These are phyloP conservation scores for Porogramme epimiltina DNA, from an alignment of 1,284 basidiomycete species.

Conservation along the genomic window DNA sequence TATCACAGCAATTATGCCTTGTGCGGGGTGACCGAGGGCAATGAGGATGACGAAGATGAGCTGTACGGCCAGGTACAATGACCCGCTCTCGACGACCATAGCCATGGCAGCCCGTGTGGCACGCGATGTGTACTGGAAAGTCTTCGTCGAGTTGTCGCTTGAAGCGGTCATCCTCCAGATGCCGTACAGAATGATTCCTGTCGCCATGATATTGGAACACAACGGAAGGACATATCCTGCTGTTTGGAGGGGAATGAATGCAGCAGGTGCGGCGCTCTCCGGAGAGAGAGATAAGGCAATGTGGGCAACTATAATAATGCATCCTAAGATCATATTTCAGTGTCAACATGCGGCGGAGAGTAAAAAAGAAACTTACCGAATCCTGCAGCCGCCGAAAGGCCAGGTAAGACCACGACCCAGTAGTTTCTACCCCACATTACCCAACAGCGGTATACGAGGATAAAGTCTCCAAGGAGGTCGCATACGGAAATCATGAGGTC, in stretches of 20 bases:
- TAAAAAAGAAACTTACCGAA: slow-evolving; percentile 28
- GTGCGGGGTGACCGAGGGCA: slow-evolving; percentile 33
- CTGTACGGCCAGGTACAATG: slow-evolving; percentile 41
- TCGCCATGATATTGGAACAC: slow-evolving; percentile 41
- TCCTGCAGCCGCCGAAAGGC: slow-evolving; percentile 32
- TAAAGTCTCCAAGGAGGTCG: slow-evolving; percentile 39
- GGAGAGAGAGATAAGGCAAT: slow-evolving; percentile 3
- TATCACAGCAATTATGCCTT: slow-evolving; percentile 36
- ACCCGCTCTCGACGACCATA: slow-evolving; percentile 43
- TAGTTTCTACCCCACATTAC: slow-evolving; percentile 35
- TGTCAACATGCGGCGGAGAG: not conserved
- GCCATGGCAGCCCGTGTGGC: not conserved
- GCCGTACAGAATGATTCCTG: slow-evolving; percentile 36
- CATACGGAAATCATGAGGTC: slow-evolving; percentile 38
- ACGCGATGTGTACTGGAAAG: too few species aligned
- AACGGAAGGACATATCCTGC: slow-evolving; percentile 39
- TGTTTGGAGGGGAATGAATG: slow-evolving; percentile 13
- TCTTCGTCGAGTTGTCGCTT: too few species aligned
- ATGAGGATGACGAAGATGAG: slow-evolving; percentile 41
- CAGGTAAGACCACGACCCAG: slow-evolving; percentile 32
- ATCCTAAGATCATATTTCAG: not conserved
- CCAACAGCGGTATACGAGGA: slow-evolving; percentile 44
- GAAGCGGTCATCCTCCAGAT: not conserved
- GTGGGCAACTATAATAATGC: slow-evolving; percentile 7
- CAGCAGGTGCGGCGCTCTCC: slow-evolving; percentile 6